Evolutionary conservation across 768 basidiomycete genomes (phyloP).

Genomic region (Leucogyrophana mollusca): DNA sequence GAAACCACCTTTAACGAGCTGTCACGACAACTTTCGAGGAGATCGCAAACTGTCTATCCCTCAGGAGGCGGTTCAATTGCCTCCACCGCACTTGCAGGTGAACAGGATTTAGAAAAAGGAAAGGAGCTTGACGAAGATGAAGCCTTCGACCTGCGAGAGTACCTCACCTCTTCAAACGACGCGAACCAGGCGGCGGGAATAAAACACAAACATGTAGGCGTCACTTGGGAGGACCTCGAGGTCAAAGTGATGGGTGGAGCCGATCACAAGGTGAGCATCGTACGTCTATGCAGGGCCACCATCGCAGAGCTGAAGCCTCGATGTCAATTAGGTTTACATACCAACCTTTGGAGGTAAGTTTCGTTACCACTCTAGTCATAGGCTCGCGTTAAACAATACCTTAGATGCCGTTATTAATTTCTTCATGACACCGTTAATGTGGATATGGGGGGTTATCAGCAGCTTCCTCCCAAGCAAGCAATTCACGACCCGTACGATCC

Average conservation of each 20-base stretch:
- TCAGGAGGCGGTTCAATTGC: constrained; percentile 20
- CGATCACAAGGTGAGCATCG: constrained; percentile 57
- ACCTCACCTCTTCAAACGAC: constrained; percentile 65
- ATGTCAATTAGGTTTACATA: constrained; percentile 49
- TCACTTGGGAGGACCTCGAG: constrained; percentile 69
- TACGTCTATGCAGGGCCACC: too few species aligned
- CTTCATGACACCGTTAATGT: constrained; percentile 49
- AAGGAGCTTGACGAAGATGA: constrained; percentile 29
- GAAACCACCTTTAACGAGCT: constrained; percentile 57
- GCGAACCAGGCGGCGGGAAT: constrained; percentile 65
- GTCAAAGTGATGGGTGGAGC: constrained; percentile 58
- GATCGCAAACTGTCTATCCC: constrained; percentile 5
- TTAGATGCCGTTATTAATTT: constrained; percentile 54
- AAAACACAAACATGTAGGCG: constrained; percentile 71
- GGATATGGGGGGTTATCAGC: constrained; percentile 42
- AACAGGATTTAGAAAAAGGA: constrained; percentile 42
- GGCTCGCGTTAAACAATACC: neutral
- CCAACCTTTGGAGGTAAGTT: constrained; percentile 58
- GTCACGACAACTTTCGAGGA: constrained; percentile 34
- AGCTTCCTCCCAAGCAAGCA: constrained; percentile 37
- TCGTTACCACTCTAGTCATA: neutral
- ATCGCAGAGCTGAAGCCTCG: too few species aligned
- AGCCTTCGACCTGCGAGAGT: constrained; percentile 65
- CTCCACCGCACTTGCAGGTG: constrained; percentile 22
- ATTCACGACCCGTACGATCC: constrained; percentile 47